Conservation (phyloP, 768 basidiomycete genomes). For the Leucocoprinus birnbaumii region DNA sequence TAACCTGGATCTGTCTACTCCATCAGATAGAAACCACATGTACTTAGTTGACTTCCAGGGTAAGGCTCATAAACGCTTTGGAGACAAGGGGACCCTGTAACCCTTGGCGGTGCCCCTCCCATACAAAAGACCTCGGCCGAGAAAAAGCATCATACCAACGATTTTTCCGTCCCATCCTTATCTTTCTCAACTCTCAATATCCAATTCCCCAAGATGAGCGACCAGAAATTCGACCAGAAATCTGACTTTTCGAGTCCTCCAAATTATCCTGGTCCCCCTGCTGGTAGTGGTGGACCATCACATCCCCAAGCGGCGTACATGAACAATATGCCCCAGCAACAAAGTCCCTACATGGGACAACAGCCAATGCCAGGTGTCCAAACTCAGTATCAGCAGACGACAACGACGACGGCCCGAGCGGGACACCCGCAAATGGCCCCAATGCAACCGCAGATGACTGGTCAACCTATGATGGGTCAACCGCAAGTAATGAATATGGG, state of each 20-base stretch:
- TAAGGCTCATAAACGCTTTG: no score
- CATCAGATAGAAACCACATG: no score
- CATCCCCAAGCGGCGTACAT: neutral
- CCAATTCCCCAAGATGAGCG: neutral
- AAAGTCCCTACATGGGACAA: constrained; percentile 3
- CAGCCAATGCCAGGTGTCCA: neutral
- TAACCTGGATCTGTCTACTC: no score
- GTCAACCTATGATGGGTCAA: no score
- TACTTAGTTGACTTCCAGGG: no score
- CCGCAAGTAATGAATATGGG: neutral
- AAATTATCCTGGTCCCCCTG: neutral
- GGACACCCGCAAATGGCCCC: constrained; percentile 5
- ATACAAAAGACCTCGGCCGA: neutral
- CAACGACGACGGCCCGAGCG: neutral
- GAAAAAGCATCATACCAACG: neutral
- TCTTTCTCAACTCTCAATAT: neutral
- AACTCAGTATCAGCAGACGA: neutral
- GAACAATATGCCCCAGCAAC: neutral
- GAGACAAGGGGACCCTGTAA: no score
- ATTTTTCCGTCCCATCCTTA: no score
- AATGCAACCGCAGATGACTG: constrained; percentile 5
- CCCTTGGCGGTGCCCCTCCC: no score
- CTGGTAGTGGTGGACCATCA: neutral
- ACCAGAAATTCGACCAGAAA: no score
- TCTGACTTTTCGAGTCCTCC: neutral